phyloP scores from a whole-genome alignment of 164 flowering plant species.

The Kingdonia uniflora region DNA sequence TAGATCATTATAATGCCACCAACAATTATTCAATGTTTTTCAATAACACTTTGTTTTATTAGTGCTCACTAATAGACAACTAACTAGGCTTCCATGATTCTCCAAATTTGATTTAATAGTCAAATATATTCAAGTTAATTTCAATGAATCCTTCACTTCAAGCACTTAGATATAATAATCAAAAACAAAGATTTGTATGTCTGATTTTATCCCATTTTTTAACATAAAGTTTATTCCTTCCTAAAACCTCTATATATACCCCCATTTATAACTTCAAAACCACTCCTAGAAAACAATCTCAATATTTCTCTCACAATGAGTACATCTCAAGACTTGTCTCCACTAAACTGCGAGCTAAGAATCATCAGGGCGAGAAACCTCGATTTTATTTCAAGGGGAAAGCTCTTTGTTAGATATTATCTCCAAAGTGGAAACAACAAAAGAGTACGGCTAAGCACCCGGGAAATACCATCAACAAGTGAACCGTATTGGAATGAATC shows the following conservation, averaged over 20 bases:
- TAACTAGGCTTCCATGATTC: no score
- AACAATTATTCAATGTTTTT: no score
- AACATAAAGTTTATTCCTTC: neutral
- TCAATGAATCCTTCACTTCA: no score
- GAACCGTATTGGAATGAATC: conserved; percentile 36
- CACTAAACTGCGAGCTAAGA: conserved; percentile 8
- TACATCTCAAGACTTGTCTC: conserved; percentile 6
- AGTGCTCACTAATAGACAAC: no score
- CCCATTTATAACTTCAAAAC: neutral
- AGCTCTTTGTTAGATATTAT: conserved; percentile 21
- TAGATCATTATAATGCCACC: no score
- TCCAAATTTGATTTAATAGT: no score
- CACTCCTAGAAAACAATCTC: neutral
- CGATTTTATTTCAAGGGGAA: conserved; percentile 1
- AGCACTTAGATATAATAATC: no score
- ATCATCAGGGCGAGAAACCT: conserved; percentile 8
- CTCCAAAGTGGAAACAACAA: conserved; percentile 34
- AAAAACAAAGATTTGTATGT: no score
- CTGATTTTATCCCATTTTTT: no score
- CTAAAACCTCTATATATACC: neutral
- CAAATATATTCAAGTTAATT: no score
- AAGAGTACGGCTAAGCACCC: conserved; percentile 31
- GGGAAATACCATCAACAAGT: conserved; percentile 29
- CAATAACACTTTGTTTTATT: no score
- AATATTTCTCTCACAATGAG: neutral